Evolutionary conservation across 2,329 filamentous ascomycete species (phyloP).

Genomic region (Colletotrichum falcatum): DNA sequence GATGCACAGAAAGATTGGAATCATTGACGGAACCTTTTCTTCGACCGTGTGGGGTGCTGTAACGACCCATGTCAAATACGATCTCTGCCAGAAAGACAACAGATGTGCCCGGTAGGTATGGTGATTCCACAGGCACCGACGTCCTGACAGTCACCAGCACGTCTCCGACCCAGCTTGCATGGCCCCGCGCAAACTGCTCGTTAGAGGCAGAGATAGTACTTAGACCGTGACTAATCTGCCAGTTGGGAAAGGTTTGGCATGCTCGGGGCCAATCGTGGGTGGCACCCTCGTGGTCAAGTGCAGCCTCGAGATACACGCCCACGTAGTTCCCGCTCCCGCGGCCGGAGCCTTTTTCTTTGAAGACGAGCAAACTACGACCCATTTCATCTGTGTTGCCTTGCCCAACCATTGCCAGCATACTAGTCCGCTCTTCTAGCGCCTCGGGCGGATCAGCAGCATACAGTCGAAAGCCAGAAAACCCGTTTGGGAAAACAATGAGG

Average conservation of each 20-base stretch:
- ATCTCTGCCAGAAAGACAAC: neutral
- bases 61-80: neutral
- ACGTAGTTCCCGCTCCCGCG: neutral
- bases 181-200: neutral
- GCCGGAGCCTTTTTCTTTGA: neutral
- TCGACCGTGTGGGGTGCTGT: neutral
- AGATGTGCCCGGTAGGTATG: no score
- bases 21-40: neutral
- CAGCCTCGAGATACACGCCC: constrained; percentile 14
- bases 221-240: neutral
- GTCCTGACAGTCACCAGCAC: constrained; percentile 5
- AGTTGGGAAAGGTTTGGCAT: neutral
- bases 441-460: constrained; percentile 4
- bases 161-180: constrained; percentile 1
- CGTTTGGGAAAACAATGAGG: neutral
- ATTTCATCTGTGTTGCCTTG: neutral
- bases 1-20: neutral
- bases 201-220: neutral
- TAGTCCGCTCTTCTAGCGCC: neutral
- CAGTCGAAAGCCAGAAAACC: neutral
- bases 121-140: neutral
- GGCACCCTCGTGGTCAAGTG: neutral
- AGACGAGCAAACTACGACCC: neutral
- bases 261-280: neutral
- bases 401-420: constrained; percentile 11